These are phyloP conservation scores for Puya raimondii DNA, from an alignment of 176 grass and related monocot species.

Conservation along the genomic window DNA sequence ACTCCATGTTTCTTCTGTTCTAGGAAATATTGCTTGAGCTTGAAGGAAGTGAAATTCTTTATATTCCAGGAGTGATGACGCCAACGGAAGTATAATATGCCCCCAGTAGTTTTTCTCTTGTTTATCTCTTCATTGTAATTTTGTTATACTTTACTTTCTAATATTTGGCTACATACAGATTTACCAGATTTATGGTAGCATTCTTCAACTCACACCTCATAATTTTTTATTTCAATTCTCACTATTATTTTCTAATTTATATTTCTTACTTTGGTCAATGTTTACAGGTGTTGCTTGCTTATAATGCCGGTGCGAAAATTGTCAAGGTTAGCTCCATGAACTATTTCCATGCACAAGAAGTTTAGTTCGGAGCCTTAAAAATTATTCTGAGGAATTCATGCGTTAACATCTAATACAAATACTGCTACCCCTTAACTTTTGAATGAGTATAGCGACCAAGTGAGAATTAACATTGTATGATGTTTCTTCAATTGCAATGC, in stretches of 20 bases:
- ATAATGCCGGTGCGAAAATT: slow-evolving; percentile 52
- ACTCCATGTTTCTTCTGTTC: slow-evolving; percentile 3
- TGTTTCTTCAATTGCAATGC: too few relatives aligned
- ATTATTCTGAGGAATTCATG: not conserved
- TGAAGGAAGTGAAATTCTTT: slow-evolving; percentile 48
- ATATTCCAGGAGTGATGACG: slow-evolving; percentile 86
- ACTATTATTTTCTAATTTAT: slow-evolving; percentile 1
- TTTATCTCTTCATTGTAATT: not conserved
- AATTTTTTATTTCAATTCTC: not conserved
- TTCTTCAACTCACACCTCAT: not conserved
- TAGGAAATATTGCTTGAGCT: slow-evolving; percentile 75
- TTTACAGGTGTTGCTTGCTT: slow-evolving; percentile 68
- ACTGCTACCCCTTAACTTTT: too few relatives aligned
- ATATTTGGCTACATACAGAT: not conserved
- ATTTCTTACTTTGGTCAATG: slow-evolving; percentile 16
- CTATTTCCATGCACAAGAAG: not conserved
- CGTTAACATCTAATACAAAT: not conserved
- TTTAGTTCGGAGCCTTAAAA: not conserved
- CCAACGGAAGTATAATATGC: slow-evolving; percentile 58
- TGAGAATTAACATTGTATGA: too few relatives aligned
- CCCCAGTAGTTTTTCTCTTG: not conserved
- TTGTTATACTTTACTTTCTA: not conserved
- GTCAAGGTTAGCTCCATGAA: slow-evolving; percentile 45
- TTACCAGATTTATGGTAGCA: not conserved
- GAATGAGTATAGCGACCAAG: too few relatives aligned